Evolutionary conservation across 1,284 basidiomycete genomes (phyloP).

Genomic region (Marasmius oreades): DNA sequence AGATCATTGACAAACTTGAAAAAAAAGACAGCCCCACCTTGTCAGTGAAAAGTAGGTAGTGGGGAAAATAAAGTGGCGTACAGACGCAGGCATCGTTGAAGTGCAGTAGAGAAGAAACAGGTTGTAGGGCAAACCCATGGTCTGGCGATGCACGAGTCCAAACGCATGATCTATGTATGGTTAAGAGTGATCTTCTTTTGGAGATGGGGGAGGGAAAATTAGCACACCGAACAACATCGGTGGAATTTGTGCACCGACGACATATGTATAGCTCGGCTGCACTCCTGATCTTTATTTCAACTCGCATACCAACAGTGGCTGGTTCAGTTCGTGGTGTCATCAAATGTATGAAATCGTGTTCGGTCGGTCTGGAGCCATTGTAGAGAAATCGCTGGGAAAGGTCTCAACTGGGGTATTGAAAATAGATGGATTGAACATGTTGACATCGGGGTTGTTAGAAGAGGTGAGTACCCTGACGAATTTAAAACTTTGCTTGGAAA

Average conservation of each 20-base stretch:
- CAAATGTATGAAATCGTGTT: too few species aligned
- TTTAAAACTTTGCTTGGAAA: too few species aligned
- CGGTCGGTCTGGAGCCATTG: too few species aligned
- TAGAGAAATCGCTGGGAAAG: too few species aligned
- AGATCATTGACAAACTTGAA: not conserved
- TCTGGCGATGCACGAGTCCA: not conserved
- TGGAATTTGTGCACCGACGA: conserved; percentile 2
- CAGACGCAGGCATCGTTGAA: not conserved
- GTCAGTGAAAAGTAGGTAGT: not conserved
- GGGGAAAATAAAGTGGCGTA: not conserved
- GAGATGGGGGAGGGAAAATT: not conserved
- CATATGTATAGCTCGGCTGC: not conserved
- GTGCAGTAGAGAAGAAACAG: conserved; percentile 2
- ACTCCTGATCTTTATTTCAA: not conserved
- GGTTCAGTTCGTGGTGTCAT: too few species aligned
- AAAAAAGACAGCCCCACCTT: not conserved
- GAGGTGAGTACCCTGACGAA: too few species aligned
- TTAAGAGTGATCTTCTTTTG: too few species aligned
- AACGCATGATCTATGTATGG: too few species aligned
- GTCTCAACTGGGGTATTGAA: too few species aligned
- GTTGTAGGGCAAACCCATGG: conserved; percentile 1
- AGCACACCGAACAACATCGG: not conserved
- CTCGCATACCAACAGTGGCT: too few species aligned
- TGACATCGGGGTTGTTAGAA: too few species aligned
- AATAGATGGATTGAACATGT: too few species aligned